A percentile compares a stretch with the other conserved stretches of the same genome.
Evolutionary conservation across 2,329 filamentous ascomycete species (phyloP).

Genomic region (Beauveria asiatica): DNA sequence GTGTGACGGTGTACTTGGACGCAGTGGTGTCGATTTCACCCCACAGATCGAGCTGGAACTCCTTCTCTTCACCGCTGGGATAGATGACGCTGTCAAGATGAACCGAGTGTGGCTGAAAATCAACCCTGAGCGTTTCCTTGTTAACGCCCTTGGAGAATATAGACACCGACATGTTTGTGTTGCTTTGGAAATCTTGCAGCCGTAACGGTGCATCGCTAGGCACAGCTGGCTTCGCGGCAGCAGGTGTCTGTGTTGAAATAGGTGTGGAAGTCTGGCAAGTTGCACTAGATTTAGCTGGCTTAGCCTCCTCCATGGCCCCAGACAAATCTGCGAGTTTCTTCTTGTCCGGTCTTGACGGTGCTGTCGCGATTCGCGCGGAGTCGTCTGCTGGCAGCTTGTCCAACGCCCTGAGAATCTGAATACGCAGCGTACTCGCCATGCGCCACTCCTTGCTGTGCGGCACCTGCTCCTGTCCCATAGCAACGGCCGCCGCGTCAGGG

Average conservation of each 20-base stretch:
- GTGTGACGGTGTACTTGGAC: constrained; percentile 57
- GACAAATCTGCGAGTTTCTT: constrained; percentile 20
- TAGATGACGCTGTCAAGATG: constrained; percentile 23
- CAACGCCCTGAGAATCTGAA: constrained; percentile 38
- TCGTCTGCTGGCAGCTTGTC: constrained; percentile 36
- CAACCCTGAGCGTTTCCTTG: constrained; percentile 31
- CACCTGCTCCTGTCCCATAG: not conserved
- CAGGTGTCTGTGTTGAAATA: not conserved
- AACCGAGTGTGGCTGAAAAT: constrained; percentile 22
- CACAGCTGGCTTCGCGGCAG: constrained; percentile 5
- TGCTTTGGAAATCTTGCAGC: constrained; percentile 30
- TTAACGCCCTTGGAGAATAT: constrained; percentile 35
- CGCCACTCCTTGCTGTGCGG: constrained; percentile 24
- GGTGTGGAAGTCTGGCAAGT: not conserved
- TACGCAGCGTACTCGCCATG: constrained; percentile 36
- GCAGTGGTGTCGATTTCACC: constrained; percentile 51
- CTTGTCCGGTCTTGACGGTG: constrained; percentile 22
- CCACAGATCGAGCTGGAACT: constrained; percentile 56
- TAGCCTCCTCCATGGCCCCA: not conserved
- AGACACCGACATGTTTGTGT: constrained; percentile 27
- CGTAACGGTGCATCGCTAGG: constrained; percentile 19
- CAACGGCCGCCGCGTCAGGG: constrained; percentile 1
- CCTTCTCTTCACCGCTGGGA: constrained; percentile 47
- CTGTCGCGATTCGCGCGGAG: constrained; percentile 37
- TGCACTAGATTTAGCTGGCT: constrained; percentile 8